Conservation (phyloP, 2,329 filamentous ascomycete genomes). For the Penicillium sp. region DNA sequence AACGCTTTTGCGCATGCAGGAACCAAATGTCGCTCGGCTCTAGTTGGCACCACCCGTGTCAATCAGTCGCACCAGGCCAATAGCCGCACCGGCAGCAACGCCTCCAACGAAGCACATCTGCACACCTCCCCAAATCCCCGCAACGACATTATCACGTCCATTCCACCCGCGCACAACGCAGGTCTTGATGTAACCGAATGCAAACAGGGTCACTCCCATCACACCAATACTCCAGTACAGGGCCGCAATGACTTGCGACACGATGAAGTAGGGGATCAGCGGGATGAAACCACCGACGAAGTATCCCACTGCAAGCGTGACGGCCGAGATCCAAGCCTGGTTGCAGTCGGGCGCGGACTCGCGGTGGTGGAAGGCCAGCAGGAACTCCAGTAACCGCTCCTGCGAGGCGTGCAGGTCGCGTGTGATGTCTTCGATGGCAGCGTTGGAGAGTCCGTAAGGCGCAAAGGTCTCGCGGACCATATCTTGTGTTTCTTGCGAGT, state of each 20-base stretch:
- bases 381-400: conserved; percentile 45
- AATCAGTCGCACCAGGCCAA: conserved; percentile 60
- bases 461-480: conserved; percentile 45
- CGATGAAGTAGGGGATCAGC: conserved; percentile 67
- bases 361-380: conserved; percentile 50
- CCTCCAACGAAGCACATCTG: conserved; percentile 66
- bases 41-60: conserved; percentile 34
- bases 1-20: conserved; percentile 9
- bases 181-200: conserved; percentile 47
- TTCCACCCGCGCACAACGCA: conserved; percentile 47
- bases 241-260: conserved; percentile 45
- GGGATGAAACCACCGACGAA: conserved; percentile 70
- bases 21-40: not conserved
- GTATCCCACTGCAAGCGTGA: conserved; percentile 68
- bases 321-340: conserved; percentile 53
- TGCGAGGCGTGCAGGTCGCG: conserved; percentile 37
- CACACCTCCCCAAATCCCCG: conserved; percentile 58
- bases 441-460: conserved; percentile 40
- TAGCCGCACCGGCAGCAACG: conserved; percentile 64
- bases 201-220: conserved; percentile 42
- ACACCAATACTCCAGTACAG: conserved; percentile 50
- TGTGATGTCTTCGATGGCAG: conserved; percentile 37
- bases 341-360: conserved; percentile 46
- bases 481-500: conserved; percentile 35
- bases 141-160: conserved; percentile 47